Evolutionary conservation across 2,329 filamentous ascomycete genomes (phyloP), one percentile per base, ranked within the genome.

Genomic region (Ceratocystis lukuohia): DNA sequence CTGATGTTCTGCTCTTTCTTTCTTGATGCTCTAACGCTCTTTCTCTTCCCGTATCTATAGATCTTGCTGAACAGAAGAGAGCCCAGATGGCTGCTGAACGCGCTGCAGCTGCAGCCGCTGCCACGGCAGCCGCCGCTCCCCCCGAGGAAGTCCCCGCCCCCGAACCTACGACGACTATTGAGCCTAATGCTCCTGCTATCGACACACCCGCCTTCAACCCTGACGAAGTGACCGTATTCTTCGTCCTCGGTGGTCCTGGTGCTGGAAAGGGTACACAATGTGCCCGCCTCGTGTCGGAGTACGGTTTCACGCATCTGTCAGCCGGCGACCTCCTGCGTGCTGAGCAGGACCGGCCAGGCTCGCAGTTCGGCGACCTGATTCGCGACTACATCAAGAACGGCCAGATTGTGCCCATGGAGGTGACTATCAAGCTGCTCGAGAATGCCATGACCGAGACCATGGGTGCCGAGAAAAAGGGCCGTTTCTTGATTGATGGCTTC

Each of bases 191-290:
- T 17, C 28, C 44, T 17, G n/a, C 22, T 1, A 15, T 12, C n/a
- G 48, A 72, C 22, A 72, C 74, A 44, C 88, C 92, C 3, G 84
- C 85, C 73, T 96, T 96, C 82, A 86, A 84, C 67, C 78, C 87
- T 62, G 73, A 84, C 66, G 81, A 91, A 68, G 89, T 95, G 41
- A 94, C 91, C n/a, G 92, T 97, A 68, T 80, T 99, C 76, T 97
- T 96, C 80, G 91, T 97, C 69, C 91, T 99, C 69, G 93, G 93
- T 75, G 94, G 94, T 1, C 94, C 94, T 15, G 94, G 94, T 70
- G 90, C 92, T 69, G 94, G 94, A 72, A 99, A 99, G 76, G 94
- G 94, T 72, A 99, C 94, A 2, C 93, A 99, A 77, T 97, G 93
- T 80, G 84, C 85, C 71, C 89, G 89, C 70, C 86, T 99, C 44